Evolutionary conservation across 148 eudicot species (phyloP).

Genomic region (Cornus florida): DNA sequence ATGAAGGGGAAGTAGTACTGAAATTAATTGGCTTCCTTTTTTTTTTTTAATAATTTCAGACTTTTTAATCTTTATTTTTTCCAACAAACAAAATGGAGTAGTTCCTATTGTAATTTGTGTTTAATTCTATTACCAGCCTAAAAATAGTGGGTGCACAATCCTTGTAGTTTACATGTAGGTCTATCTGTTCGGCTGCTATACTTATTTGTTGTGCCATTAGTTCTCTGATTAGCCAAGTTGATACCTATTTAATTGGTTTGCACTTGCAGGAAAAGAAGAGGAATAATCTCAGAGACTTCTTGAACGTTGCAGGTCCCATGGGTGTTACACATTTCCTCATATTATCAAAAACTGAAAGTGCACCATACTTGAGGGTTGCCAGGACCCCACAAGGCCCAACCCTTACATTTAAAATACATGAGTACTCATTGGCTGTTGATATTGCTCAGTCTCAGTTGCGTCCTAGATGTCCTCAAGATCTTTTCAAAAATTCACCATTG

Average conservation of each 20-base stretch:
- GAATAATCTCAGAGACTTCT: constrained; percentile 78
- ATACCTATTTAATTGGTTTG: constrained; percentile 12
- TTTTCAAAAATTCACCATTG: constrained; percentile 78
- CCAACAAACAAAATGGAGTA: background rate
- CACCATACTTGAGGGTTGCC: constrained; percentile 81
- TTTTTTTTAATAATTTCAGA: background rate
- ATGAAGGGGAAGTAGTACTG: background rate
- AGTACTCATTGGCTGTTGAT: constrained; percentile 84
- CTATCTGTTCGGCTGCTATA: background rate
- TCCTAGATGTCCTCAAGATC: constrained; percentile 85
- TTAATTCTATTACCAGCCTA: background rate
- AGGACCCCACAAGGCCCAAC: constrained; percentile 96
- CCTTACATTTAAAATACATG: constrained; percentile 71
- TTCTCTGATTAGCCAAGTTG: constrained; percentile 1
- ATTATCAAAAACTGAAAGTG: constrained; percentile 64
- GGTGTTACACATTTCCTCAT: constrained; percentile 94
- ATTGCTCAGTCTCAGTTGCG: constrained; percentile 73
- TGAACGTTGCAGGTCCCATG: constrained; percentile 95
- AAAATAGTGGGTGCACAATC: background rate
- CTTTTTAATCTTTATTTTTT: background rate
- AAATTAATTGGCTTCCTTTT: constrained; percentile 1
- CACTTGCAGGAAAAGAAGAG: constrained; percentile 77
- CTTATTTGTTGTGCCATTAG: background rate
- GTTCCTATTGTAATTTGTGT: background rate
- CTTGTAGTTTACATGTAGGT: background rate